Evolutionary conservation across 1,284 basidiomycete species (phyloP).

Genomic region (Gomphus bonarii): DNA sequence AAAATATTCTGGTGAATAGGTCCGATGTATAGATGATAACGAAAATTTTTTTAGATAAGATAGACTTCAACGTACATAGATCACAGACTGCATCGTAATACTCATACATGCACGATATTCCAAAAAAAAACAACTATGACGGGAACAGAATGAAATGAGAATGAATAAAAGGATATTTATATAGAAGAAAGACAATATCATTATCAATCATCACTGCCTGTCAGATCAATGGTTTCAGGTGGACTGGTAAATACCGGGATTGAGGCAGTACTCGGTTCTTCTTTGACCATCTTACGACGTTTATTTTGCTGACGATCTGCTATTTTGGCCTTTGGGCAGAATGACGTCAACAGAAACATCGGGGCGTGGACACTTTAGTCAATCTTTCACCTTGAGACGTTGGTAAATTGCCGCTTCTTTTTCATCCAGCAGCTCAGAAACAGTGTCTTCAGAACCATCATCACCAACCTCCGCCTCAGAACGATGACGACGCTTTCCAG

Average conservation of each 20-base stretch:
- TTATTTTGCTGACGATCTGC: background rate
- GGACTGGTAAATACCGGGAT: background rate
- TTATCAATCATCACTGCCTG: slow-evolving; percentile 1
- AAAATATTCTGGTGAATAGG: background rate
- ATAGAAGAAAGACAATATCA: background rate
- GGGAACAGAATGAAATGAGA: background rate
- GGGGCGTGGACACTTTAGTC: background rate
- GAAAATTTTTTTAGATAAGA: background rate
- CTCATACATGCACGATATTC: background rate
- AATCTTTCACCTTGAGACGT: background rate
- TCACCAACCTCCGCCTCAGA: background rate
- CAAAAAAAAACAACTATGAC: background rate
- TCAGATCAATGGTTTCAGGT: slow-evolving; percentile 4
- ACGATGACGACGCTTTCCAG: background rate
- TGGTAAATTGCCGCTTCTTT: background rate
- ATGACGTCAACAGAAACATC: background rate
- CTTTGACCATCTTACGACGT: slow-evolving; percentile 1
- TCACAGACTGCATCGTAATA: too few relatives aligned
- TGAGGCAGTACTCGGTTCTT: background rate
- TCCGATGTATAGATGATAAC: background rate
- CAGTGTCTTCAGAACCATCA: background rate
- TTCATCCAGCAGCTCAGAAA: background rate
- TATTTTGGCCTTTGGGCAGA: background rate
- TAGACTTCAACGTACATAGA: background rate
- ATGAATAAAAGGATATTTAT: background rate